Evolutionary conservation across 805 yeast species (phyloP).

Genomic region (Lachancea meyersii): DNA sequence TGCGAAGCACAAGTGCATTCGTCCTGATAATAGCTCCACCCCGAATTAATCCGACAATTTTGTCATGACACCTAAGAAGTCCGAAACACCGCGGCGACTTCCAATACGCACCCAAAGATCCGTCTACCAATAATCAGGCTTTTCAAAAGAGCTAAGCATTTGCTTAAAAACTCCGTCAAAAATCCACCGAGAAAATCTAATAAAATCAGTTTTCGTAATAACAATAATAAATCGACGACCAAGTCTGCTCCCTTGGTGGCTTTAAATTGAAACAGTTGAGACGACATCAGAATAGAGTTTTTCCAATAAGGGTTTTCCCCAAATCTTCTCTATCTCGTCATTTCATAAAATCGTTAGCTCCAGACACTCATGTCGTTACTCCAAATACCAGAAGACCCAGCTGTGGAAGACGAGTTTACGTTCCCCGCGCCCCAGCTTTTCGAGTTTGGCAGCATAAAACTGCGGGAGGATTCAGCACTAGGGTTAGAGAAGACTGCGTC

Average conservation of each 20-base stretch:
- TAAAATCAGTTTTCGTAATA: slow-evolving; percentile 2
- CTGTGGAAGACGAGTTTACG: slow-evolving; percentile 9
- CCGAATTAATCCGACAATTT: neutral
- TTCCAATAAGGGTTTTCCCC: neutral
- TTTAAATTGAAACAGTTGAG: neutral
- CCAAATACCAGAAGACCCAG: slow-evolving; percentile 26
- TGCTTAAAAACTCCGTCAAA: neutral
- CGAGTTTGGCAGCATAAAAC: slow-evolving; percentile 17
- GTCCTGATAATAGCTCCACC: neutral
- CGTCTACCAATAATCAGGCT: slow-evolving; percentile 1
- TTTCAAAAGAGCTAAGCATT: slow-evolving; percentile 2
- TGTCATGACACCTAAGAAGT: neutral
- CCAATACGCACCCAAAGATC: neutral
- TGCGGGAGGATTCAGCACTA: slow-evolving; percentile 8
- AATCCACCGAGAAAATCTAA: neutral
- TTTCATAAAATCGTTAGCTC: slow-evolving; percentile 20
- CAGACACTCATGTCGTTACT: slow-evolving; percentile 36
- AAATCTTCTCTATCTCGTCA: neutral
- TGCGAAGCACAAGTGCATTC: slow-evolving; percentile 1
- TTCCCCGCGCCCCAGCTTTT: slow-evolving; percentile 24
- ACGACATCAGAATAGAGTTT: neutral
- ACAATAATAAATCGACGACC: neutral
- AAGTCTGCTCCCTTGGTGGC: no score
- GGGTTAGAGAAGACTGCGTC: slow-evolving; percentile 2
- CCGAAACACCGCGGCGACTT: neutral